These are phyloP conservation scores for Gentiana straminea DNA, from an alignment of 257 asterid species.

Conservation along the genomic window DNA sequence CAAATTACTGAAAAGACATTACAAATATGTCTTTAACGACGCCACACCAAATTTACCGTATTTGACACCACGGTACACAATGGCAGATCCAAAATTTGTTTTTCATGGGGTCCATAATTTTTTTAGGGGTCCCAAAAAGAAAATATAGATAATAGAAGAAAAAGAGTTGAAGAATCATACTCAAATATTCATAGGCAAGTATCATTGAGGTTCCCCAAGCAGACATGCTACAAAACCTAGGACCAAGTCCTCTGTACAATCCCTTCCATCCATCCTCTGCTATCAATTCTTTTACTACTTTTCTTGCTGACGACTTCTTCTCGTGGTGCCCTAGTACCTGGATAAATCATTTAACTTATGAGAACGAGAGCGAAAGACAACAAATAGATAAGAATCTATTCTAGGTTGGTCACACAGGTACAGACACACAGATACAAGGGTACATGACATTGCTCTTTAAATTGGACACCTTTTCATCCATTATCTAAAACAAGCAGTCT, in stretches of 20 bases:
- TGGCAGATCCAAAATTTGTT: neutral
- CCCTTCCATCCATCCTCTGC: slow-evolving; percentile 96
- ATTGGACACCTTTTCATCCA: too few species aligned
- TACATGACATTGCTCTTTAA: too few species aligned
- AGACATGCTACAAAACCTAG: slow-evolving; percentile 96
- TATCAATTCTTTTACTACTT: slow-evolving; percentile 64
- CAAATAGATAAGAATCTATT: too few species aligned
- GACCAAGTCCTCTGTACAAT: slow-evolving; percentile 89
- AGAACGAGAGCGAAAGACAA: too few species aligned
- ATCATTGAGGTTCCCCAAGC: slow-evolving; percentile 99
- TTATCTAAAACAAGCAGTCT: too few species aligned
- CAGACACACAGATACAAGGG: too few species aligned
- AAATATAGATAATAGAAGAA: neutral
- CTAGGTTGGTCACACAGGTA: too few species aligned
- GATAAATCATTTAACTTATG: neutral
- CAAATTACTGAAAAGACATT: too few species aligned
- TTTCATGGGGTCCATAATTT: too few species aligned
- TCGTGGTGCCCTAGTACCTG: slow-evolving; percentile 79
- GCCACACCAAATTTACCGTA: too few species aligned
- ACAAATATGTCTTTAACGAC: too few species aligned
- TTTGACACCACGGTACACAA: too few species aligned
- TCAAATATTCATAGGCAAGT: slow-evolving; percentile 87
- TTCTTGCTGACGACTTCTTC: slow-evolving; percentile 58
- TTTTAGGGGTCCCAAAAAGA: neutral
- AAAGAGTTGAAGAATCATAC: slow-evolving; percentile 26